These are phyloP conservation scores for Ajuga reptans DNA, from an alignment of 305 asterid genomes.

Conservation along the genomic window DNA sequence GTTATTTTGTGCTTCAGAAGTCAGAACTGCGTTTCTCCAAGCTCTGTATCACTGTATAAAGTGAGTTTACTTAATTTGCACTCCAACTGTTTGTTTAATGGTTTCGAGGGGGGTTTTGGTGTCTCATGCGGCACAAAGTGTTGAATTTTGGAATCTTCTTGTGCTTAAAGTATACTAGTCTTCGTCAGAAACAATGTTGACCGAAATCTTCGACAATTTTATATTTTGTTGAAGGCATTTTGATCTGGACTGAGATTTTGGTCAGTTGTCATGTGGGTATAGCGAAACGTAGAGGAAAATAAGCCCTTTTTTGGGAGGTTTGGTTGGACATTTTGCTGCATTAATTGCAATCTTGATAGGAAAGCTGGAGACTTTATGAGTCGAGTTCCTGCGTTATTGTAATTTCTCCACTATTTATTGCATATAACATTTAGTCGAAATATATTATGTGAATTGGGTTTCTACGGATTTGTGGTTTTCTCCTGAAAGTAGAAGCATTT, in stretches of 20 bases:
- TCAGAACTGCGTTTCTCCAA: neutral
- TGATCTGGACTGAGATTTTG: neutral
- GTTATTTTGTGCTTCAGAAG: neutral
- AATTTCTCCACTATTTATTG: neutral
- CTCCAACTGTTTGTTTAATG: constrained; percentile 18
- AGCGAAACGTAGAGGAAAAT: neutral
- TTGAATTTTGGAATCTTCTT: constrained; percentile 13
- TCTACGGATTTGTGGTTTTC: neutral
- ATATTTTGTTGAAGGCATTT: neutral
- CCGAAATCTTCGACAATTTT: neutral
- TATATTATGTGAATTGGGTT: neutral
- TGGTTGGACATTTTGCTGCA: neutral
- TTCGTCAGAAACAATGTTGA: neutral
- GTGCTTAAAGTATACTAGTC: neutral
- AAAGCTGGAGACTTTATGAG: constrained; percentile 3
- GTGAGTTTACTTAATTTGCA: constrained; percentile 4
- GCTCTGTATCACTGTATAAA: neutral
- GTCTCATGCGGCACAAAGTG: constrained; percentile 11
- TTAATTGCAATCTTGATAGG: neutral
- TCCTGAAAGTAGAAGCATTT: neutral
- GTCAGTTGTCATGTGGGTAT: neutral
- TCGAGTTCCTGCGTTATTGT: neutral
- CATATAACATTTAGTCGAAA: neutral
- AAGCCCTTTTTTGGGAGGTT: neutral
- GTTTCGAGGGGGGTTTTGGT: neutral